These are phyloP conservation scores for Pichia sp. DNA, from an alignment of 1,139 yeast genomes.

Conservation along the genomic window DNA sequence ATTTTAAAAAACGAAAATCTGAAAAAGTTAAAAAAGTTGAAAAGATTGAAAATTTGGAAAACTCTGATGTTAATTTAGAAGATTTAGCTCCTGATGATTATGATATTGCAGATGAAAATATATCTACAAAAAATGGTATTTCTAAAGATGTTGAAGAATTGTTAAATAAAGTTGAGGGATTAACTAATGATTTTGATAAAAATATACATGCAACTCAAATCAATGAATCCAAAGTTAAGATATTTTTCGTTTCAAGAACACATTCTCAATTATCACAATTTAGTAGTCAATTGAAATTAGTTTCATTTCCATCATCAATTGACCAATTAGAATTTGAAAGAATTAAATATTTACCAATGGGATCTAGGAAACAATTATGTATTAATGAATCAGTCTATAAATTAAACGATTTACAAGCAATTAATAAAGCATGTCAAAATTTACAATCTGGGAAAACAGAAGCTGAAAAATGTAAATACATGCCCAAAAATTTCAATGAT, in stretches of 20 bases:
- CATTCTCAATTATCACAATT: constrained; percentile 87
- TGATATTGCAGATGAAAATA: constrained; percentile 28
- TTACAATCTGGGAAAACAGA: constrained; percentile 39
- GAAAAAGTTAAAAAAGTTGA: background rate
- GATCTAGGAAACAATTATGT: constrained; percentile 83
- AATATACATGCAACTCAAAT: constrained; percentile 11
- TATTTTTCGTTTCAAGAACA: constrained; percentile 76
- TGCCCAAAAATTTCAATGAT: constrained; percentile 35
- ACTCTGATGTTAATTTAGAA: constrained; percentile 22
- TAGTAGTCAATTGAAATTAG: constrained; percentile 60
- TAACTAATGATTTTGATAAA: background rate
- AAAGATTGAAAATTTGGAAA: background rate
- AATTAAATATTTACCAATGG: constrained; percentile 60
- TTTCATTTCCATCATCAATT: constrained; percentile 60
- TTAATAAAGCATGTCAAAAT: constrained; percentile 82
- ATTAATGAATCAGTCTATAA: constrained; percentile 53
- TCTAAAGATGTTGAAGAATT: constrained; percentile 41
- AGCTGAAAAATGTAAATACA: constrained; percentile 43
- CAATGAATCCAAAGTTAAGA: constrained; percentile 41
- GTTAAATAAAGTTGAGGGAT: constrained; percentile 34
- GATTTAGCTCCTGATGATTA: constrained; percentile 41
- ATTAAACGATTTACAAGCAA: constrained; percentile 43
- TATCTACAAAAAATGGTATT: constrained; percentile 21
- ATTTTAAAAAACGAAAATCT: constrained; percentile 13
- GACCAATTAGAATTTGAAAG: constrained; percentile 37